Conservation (phyloP, 164 flowering plant genomes). For the Vitis amurensis region DNA sequence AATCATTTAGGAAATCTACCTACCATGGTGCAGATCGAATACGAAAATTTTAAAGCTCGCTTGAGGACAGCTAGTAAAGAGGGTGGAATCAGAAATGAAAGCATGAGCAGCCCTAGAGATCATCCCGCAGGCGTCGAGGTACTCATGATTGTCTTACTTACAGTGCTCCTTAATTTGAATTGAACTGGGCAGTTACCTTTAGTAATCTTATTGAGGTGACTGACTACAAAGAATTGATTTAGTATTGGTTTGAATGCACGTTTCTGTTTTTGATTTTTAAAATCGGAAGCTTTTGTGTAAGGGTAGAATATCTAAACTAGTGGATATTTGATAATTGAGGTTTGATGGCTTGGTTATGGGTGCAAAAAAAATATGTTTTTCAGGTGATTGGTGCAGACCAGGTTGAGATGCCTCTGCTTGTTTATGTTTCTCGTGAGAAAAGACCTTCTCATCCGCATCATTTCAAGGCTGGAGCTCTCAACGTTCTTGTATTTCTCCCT, state of each 20-base stretch:
- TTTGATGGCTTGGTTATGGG: too few species aligned
- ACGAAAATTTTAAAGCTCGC: slow-evolving; percentile 27
- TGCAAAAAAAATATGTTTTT: too few species aligned
- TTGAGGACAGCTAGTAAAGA: slow-evolving; percentile 12
- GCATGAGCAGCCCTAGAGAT: slow-evolving; percentile 1
- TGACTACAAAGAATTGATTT: too few species aligned
- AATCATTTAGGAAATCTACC: too few species aligned
- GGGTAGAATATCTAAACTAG: too few species aligned
- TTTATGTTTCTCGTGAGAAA: slow-evolving; percentile 58
- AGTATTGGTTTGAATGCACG: too few species aligned
- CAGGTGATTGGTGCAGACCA: neutral
- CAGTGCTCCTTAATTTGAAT: too few species aligned
- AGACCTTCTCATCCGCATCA: slow-evolving; percentile 39
- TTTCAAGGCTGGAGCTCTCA: slow-evolving; percentile 67
- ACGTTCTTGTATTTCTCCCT: slow-evolving; percentile 38
- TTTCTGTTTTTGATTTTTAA: too few species aligned
- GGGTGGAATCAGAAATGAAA: neutral
- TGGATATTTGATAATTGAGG: too few species aligned
- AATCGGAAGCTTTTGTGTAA: too few species aligned
- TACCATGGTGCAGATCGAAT: slow-evolving; percentile 25
- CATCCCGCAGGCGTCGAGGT: slow-evolving; percentile 30
- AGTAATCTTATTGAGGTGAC: too few species aligned
- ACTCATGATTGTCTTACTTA: neutral
- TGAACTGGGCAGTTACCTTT: too few species aligned
- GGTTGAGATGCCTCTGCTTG: slow-evolving; percentile 39